phyloP scores from a whole-genome alignment of 73 alveolate genomes.

The Paramecium sexaurelia region DNA sequence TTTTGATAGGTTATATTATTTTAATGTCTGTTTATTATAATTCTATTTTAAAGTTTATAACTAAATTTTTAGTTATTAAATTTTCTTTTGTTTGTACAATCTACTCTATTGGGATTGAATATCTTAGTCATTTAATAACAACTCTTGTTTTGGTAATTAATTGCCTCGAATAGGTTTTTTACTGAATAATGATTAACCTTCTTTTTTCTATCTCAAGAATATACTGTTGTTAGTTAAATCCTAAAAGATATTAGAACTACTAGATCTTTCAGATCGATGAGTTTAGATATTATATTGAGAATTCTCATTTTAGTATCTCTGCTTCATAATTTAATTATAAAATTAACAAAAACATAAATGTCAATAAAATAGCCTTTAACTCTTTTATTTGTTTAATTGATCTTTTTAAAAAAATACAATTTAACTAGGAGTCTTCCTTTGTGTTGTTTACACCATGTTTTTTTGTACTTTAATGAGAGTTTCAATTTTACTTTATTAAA shows the following conservation, averaged over 20 bases:
- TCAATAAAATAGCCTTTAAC: not conserved
- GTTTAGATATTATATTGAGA: not conserved
- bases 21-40: not conserved
- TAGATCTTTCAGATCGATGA: constrained; percentile 11
- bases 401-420: not conserved
- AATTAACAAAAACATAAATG: not conserved
- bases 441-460: not conserved
- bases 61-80: constrained; percentile 1
- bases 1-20: not conserved
- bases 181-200: not conserved
- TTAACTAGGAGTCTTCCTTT: not conserved
- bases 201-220: not conserved
- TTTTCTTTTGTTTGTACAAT: not conserved
- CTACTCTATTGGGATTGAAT: not conserved
- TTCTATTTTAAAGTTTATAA: constrained; percentile 26
- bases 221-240: not conserved
- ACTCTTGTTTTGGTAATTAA: not conserved
- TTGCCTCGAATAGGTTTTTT: not conserved
- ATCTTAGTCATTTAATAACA: not conserved
- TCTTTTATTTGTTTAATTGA: not conserved
- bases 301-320: not conserved
- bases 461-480: not conserved
- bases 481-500: not conserved
- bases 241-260: not conserved
- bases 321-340: not conserved